Evolutionary conservation across 495 filamentous ascomycete genomes (phyloP), one percentile per base, ranked within the genome.

Genomic region (Lophiotrema nucula): DNA sequence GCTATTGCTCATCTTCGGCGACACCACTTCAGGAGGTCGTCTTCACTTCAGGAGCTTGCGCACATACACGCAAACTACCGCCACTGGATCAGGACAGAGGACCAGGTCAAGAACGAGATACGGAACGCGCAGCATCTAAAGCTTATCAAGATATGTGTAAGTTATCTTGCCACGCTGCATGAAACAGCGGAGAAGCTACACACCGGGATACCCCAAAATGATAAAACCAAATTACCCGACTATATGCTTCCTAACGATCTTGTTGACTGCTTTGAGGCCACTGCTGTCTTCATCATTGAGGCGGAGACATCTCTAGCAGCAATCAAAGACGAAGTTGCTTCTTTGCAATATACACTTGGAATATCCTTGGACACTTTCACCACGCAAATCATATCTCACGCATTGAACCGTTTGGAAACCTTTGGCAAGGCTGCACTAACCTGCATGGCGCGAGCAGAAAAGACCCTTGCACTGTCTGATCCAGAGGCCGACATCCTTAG

Each of bases 231-330:
- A 22, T 23, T 2, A 23, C 15, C 8, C 13, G 5, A 5, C 8
- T 46, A 46, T 21, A 3, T 12, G 4, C 43, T 46, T 8, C 43
- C 43, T 6, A 21, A 46, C 13, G 43, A 46, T n/a, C 43, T 46
- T 2, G 18, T 46, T 25, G 4, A 24, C 43, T 46, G 43, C 43
- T 46, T 46, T 46, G 43, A 46, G n/a, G 43, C 43, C 21, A 46
- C 43, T 4, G 4, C 11, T 5, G 13, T 46, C 19, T 46, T 46
- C 22, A 5, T 24, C 13, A 46, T 46, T 18, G 19, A 46, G 11
- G 21, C 43, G 2, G 43, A 13, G 3, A 24, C 22, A 4, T 46
- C 43, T 3, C 13, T 46, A 5, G 16, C 21, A 22, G 21, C 18
- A 4, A 46, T 46, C n/a, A 5, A 46, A 13, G 43, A 13, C 15